phyloP scores from a whole-genome alignment of 139 green algal genomes.

The Chlamydomonas sp. region DNA sequence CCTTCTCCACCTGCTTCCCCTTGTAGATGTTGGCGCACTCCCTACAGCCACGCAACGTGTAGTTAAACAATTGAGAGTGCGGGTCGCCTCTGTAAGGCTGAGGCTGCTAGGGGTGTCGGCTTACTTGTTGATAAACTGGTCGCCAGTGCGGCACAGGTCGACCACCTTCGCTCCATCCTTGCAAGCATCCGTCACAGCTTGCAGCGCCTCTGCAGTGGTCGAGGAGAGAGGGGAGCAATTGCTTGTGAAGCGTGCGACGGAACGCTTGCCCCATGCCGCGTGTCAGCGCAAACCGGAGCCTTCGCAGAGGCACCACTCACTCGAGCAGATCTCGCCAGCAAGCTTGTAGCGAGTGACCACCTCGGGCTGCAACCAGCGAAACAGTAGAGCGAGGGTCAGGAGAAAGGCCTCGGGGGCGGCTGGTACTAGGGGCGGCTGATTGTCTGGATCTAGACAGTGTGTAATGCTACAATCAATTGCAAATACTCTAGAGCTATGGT shows the following conservation, averaged over 20 bases:
- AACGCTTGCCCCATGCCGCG: too few relatives aligned
- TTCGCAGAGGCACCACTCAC: slow-evolving; percentile 65
- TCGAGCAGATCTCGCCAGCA: slow-evolving; percentile 96
- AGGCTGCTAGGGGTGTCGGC: slow-evolving; percentile 12
- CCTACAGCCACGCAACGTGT: slow-evolving; percentile 51
- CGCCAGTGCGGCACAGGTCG: slow-evolving; percentile 88
- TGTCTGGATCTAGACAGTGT: too few relatives aligned
- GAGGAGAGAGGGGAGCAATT: not conserved
- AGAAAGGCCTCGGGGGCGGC: too few relatives aligned
- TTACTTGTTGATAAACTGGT: slow-evolving; percentile 87
- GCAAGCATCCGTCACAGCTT: slow-evolving; percentile 71
- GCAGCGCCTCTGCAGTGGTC: slow-evolving; percentile 81
- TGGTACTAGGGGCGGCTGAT: too few relatives aligned
- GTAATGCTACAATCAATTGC: too few relatives aligned
- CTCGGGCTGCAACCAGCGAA: slow-evolving; percentile 77
- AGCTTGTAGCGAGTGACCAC: slow-evolving; percentile 99
- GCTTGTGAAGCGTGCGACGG: too few relatives aligned
- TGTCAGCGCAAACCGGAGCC: too few relatives aligned
- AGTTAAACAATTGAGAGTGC: not conserved
- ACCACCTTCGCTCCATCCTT: slow-evolving; percentile 93
- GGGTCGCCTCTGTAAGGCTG: not conserved
- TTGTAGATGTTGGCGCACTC: slow-evolving; percentile 90
- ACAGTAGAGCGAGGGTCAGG: not conserved
- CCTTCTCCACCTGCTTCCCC: slow-evolving; percentile 97
- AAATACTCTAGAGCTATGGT: too few relatives aligned